These are phyloP conservation scores for Albatrellus ellisii DNA, from an alignment of 768 basidiomycete genomes.

Conservation along the genomic window DNA sequence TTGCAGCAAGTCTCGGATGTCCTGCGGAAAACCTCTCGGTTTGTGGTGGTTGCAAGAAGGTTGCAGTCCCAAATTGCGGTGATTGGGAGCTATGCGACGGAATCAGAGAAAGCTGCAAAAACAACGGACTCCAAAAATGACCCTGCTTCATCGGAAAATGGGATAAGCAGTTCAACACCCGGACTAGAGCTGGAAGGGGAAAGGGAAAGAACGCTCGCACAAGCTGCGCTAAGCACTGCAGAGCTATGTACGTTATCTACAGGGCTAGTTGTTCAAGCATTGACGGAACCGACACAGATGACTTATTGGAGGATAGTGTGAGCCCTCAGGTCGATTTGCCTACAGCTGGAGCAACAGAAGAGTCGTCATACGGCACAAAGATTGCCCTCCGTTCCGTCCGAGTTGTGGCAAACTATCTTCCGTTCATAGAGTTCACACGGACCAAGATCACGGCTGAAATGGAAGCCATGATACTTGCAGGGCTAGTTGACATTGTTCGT, in stretches of 20 bases:
- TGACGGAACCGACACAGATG: not conserved
- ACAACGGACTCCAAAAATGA: constrained; percentile 10
- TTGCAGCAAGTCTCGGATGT: constrained; percentile 78
- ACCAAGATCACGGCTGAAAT: constrained; percentile 69
- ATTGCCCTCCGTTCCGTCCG: constrained; percentile 58
- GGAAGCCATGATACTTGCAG: constrained; percentile 80
- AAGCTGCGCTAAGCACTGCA: constrained; percentile 89
- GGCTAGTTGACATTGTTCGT: constrained; percentile 64
- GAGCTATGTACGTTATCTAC: constrained; percentile 58
- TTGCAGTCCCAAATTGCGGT: constrained; percentile 80
- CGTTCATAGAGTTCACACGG: constrained; percentile 60
- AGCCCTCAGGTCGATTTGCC: not conserved
- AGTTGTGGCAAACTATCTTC: constrained; percentile 55
- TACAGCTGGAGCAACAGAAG: not conserved
- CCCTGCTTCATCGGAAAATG: constrained; percentile 6
- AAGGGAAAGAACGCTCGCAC: constrained; percentile 78
- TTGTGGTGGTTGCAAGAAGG: constrained; percentile 70
- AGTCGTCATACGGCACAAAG: not conserved
- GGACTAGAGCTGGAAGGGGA: constrained; percentile 49
- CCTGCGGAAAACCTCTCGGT: constrained; percentile 72
- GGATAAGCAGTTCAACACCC: constrained; percentile 7
- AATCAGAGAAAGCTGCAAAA: constrained; percentile 2
- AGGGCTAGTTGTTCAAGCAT: too few relatives aligned
- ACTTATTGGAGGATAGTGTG: constrained; percentile 9
- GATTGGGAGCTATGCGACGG: constrained; percentile 22